Percentiles rank a stretch among this genome's conserved stretches.
Evolutionary conservation across 1,284 basidiomycete species (phyloP).

Genomic region (Mycena sp.): DNA sequence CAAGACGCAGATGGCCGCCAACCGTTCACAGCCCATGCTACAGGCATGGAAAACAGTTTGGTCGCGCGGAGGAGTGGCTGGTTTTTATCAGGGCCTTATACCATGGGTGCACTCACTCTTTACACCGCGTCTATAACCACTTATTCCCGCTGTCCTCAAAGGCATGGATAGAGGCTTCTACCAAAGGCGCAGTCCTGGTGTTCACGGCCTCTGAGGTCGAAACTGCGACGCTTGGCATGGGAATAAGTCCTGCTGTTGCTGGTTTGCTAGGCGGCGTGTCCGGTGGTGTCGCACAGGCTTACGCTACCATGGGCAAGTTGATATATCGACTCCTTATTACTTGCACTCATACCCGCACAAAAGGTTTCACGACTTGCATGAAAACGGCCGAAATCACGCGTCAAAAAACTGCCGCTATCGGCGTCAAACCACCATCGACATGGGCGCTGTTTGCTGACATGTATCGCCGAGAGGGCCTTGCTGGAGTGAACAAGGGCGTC

Average conservation of each 20-base stretch:
- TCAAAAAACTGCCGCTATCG: conserved; percentile 92
- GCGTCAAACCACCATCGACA: conserved; percentile 92
- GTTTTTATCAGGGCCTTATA: conserved; percentile 99
- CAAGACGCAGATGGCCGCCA: conserved; percentile 99
- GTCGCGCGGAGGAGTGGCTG: conserved; percentile 89
- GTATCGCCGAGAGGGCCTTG: conserved; percentile 92
- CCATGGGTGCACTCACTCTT: conserved; percentile 77
- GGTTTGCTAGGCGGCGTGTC: conserved; percentile 97
- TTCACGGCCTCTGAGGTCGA: conserved; percentile 98
- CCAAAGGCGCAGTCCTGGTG: conserved; percentile 96
- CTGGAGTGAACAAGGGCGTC: conserved; percentile 99
- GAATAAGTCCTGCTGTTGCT: conserved; percentile 82
- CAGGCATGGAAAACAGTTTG: conserved; percentile 90
- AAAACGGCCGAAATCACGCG: conserved; percentile 99
- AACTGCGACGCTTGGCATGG: conserved; percentile 68
- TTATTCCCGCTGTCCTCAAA: conserved; percentile 44
- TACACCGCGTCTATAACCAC: conserved; percentile 4
- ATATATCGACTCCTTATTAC: conserved; percentile 25
- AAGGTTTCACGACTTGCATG: conserved; percentile 98
- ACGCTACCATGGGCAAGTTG: conserved; percentile 96
- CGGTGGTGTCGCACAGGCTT: conserved; percentile 97
- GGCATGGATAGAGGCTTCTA: conserved; percentile 99
- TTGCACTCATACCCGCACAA: conserved; percentile 16
- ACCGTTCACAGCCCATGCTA: conserved; percentile 89
- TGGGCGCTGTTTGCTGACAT: conserved; percentile 97